Conservation (phyloP, 2,329 filamentous ascomycete species). For the Penicillium sp. region DNA sequence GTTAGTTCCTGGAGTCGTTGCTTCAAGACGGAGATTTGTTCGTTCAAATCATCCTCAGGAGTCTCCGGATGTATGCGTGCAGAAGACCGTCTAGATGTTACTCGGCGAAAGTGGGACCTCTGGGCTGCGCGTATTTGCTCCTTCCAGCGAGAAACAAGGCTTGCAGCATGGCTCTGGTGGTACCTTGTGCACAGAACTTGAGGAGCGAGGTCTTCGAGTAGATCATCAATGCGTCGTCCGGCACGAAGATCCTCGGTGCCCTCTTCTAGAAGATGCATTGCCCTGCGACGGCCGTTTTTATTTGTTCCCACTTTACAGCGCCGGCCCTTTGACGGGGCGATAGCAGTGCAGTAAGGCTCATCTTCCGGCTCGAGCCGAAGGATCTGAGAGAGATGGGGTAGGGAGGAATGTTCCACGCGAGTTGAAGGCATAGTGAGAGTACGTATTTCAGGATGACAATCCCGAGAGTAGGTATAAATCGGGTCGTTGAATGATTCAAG, state of each 20-base stretch:
- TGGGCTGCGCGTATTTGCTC: slow-evolving; percentile 6
- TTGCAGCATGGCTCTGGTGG: slow-evolving; percentile 21
- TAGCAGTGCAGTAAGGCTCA: slow-evolving; percentile 20
- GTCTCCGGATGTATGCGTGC: no score
- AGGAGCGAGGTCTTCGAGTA: slow-evolving; percentile 24
- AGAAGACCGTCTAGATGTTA: background rate
- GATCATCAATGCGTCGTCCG: slow-evolving; percentile 10
- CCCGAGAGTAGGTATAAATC: no score
- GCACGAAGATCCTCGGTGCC: slow-evolving; percentile 14
- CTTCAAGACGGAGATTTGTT: no score
- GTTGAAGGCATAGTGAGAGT: no score
- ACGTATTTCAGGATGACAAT: no score
- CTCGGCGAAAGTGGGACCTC: background rate
- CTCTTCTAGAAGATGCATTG: slow-evolving; percentile 13
- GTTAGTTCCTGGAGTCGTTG: no score
- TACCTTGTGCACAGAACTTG: slow-evolving; percentile 20
- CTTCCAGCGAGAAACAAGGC: slow-evolving; percentile 12
- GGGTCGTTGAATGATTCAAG: no score
- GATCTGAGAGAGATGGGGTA: slow-evolving; percentile 15
- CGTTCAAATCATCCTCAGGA: no score
- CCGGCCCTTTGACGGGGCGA: slow-evolving; percentile 14
- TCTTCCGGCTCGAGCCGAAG: slow-evolving; percentile 17
- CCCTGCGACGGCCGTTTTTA: slow-evolving; percentile 9
- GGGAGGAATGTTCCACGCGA: background rate
- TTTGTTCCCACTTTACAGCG: slow-evolving; percentile 17